These are phyloP conservation scores for Pseudogymnoascus sp. DNA, from an alignment of 2,329 filamentous ascomycete genomes.

Conservation along the genomic window DNA sequence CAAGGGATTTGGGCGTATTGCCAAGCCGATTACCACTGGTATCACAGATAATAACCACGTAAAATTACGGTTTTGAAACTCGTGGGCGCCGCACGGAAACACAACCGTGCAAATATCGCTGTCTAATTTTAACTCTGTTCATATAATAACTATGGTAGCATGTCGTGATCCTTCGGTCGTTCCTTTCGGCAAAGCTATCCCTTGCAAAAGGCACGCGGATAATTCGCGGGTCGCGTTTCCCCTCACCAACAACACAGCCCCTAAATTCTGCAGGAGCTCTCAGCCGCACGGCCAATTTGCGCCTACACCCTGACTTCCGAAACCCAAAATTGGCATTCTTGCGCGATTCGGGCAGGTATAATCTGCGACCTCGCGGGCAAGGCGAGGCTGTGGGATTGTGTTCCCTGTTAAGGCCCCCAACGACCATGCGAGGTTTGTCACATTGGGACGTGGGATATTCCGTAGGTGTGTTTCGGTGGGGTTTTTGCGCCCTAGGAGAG, in stretches of 20 bases:
- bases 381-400: not conserved
- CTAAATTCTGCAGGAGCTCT: not conserved
- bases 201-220: not conserved
- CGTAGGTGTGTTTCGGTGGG: not conserved
- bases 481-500: too few species aligned
- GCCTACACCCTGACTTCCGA: not conserved
- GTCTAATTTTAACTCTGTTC: not conserved
- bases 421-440: not conserved
- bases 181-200: not conserved
- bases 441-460: not conserved
- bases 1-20: not conserved
- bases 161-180: not conserved
- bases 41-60: not conserved
- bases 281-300: not conserved
- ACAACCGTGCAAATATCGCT: not conserved
- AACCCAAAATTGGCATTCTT: not conserved
- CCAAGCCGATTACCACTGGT: not conserved
- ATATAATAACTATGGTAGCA: not conserved
- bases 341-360: not conserved
- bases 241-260: slow-evolving; percentile 1
- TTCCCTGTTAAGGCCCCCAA: not conserved
- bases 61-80: not conserved
- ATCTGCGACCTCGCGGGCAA: not conserved
- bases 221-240: not conserved
- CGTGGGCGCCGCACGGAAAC: not conserved